Evolutionary conservation across 345 rosid species (phyloP).

Genomic region (Moricandia arvensis): DNA sequence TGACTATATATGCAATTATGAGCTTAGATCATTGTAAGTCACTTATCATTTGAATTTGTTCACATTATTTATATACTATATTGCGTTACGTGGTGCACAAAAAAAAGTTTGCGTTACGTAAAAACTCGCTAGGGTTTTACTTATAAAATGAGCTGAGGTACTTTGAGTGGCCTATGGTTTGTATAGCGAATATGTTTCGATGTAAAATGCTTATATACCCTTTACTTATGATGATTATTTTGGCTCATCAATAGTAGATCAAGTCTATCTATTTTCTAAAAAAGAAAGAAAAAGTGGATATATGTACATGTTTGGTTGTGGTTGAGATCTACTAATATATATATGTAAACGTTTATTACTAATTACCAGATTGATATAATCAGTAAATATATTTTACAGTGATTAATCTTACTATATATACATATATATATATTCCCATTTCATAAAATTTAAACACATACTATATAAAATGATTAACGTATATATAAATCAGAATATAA

Average conservation of each 20-base stretch:
- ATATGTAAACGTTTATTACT: not conserved
- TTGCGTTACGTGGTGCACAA: no score
- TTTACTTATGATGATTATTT: not conserved
- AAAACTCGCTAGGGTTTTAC: not conserved
- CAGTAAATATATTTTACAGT: not conserved
- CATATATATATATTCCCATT: not conserved
- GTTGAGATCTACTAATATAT: no score
- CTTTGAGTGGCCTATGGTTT: not conserved
- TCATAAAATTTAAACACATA: not conserved
- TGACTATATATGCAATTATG: slow-evolving; percentile 26
- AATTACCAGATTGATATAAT: not conserved
- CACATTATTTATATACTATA: slow-evolving; percentile 7
- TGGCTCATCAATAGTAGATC: not conserved
- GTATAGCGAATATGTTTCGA: not conserved
- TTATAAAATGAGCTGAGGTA: not conserved
- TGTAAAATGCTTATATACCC: not conserved
- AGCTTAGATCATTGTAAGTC: slow-evolving; percentile 26
- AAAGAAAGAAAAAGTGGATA: no score
- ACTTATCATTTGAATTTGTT: slow-evolving; percentile 34
- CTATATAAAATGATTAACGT: not conserved
- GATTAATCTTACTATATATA: not conserved
- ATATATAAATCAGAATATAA: not conserved
- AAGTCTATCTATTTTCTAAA: not conserved
- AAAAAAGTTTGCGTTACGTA: not conserved
- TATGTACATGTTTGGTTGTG: no score